These are phyloP conservation scores for Penicillium odoratum DNA, from an alignment of 495 filamentous ascomycete species.

Conservation along the genomic window DNA sequence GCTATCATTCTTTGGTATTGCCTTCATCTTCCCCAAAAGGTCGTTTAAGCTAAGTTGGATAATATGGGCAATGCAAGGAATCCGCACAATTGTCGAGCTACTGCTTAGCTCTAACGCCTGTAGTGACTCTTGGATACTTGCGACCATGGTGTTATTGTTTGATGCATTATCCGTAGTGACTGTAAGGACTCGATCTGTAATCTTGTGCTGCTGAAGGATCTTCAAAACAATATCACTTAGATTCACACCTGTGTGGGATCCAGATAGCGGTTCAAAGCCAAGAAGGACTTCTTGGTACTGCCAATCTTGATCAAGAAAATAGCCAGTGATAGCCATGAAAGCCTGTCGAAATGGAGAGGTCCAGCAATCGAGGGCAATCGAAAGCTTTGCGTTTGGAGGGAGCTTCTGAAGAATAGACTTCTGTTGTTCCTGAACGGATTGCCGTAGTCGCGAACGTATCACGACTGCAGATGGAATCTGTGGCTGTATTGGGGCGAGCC, in stretches of 20 bases:
- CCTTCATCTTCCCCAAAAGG: constrained; percentile 20
- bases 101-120: background rate
- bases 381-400: constrained; percentile 10
- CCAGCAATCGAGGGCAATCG: constrained; percentile 19
- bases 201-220: constrained; percentile 11
- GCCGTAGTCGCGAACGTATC: background rate
- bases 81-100: background rate
- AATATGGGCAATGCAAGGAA: constrained; percentile 19
- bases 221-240: constrained; percentile 15
- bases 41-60: constrained; percentile 23
- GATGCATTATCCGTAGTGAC: constrained; percentile 25
- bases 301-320: constrained; percentile 22
- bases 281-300: constrained; percentile 23
- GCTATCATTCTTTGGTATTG: constrained; percentile 12
- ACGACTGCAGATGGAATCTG: background rate
- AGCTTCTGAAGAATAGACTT: constrained; percentile 8
- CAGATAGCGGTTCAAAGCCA: constrained; percentile 21
- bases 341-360: constrained; percentile 12
- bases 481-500: background rate
- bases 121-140: background rate
- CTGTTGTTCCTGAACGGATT: constrained; percentile 4
- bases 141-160: constrained; percentile 22
- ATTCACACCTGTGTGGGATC: constrained; percentile 10
- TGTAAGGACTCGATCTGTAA: constrained; percentile 12
- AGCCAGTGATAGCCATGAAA: constrained; percentile 27